Conservation (phyloP, 148 eudicot species). For the Fagopyrum tataricum region DNA sequence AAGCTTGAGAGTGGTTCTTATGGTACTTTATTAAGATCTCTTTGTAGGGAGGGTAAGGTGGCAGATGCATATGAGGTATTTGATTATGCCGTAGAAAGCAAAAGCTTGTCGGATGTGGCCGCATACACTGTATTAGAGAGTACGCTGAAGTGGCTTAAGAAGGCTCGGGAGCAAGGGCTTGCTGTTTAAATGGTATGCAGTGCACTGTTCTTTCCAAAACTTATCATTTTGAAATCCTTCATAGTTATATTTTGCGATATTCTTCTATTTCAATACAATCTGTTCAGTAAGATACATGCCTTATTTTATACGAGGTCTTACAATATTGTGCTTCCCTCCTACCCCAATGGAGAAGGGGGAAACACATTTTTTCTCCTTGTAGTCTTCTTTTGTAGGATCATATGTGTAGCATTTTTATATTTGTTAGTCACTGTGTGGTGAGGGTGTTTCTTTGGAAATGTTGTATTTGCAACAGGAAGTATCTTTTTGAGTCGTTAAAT, state of each 20-base stretch:
- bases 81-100: slow-evolving; percentile 84
- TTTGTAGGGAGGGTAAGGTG: slow-evolving; percentile 68
- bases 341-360: not conserved
- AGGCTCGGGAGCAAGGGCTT: slow-evolving; percentile 82
- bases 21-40: slow-evolving; percentile 66
- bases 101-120: slow-evolving; percentile 58
- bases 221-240: not conserved
- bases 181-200: slow-evolving; percentile 39
- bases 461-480: not conserved
- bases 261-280: not conserved
- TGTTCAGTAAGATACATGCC: not conserved
- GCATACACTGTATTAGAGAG: slow-evolving; percentile 72
- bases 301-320: not conserved
- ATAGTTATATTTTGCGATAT: not conserved
- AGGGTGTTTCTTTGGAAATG: not conserved
- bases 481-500: not conserved
- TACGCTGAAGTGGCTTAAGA: slow-evolving; percentile 75
- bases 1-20: slow-evolving; percentile 63
- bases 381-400: not conserved
- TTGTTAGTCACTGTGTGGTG: not conserved
- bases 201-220: not conserved
- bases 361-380: not conserved
- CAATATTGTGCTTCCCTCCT: not conserved
- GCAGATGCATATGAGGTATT: slow-evolving; percentile 87
- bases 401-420: not conserved